Conservation (phyloP, 345 rosid species). For the Draba incana region DNA sequence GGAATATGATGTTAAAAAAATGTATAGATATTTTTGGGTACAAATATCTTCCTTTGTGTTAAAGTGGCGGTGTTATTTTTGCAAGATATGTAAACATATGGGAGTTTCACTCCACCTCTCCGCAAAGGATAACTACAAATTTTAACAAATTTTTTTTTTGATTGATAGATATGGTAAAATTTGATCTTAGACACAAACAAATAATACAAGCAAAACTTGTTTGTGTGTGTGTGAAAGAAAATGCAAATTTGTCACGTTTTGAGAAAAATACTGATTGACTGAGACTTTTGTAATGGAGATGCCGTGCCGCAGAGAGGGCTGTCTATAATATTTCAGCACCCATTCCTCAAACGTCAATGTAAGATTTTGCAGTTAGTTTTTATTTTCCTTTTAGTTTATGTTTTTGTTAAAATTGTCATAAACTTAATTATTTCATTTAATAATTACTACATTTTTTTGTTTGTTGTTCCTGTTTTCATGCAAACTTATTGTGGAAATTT, state of each 20-base stretch:
- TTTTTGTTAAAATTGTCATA: neutral
- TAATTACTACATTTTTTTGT: neutral
- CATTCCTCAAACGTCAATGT: conserved; percentile 38
- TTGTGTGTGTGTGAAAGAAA: neutral
- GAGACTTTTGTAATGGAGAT: conserved; percentile 24
- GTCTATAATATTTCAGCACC: conserved; percentile 21
- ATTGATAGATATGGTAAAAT: no score
- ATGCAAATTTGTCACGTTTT: conserved; percentile 28
- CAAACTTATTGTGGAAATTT: conserved; percentile 8
- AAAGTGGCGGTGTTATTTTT: no score
- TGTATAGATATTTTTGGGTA: no score
- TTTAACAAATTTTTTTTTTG: no score
- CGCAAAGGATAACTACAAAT: no score
- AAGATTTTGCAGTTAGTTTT: conserved; percentile 35
- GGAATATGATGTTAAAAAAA: no score
- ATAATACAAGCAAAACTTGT: neutral
- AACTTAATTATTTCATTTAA: conserved; percentile 13
- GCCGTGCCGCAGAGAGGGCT: conserved; percentile 31
- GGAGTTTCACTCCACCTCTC: no score
- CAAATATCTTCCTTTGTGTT: no score
- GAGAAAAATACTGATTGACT: neutral
- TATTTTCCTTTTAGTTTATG: conserved; percentile 23
- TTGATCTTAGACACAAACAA: neutral
- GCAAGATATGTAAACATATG: no score
- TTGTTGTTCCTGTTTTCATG: conserved; percentile 18